phyloP scores from a whole-genome alignment of 108 stramenopile species.

The Cyclotella distinguenda region DNA sequence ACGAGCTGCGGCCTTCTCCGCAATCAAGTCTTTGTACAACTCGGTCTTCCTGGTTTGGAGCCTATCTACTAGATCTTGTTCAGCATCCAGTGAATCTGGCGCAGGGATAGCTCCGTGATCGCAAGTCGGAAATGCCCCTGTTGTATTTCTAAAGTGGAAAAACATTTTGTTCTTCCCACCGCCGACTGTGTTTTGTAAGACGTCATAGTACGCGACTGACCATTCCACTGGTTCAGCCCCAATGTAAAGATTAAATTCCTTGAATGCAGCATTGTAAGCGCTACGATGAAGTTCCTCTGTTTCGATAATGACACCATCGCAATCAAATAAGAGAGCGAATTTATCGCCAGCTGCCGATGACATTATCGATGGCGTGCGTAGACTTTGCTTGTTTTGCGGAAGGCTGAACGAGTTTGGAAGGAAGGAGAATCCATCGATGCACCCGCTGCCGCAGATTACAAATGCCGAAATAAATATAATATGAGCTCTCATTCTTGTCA shows the following conservation, averaged over 20 bases:
- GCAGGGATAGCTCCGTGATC: slow-evolving; percentile 45
- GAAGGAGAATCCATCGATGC: background rate
- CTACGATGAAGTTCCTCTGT: slow-evolving; percentile 91
- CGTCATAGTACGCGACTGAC: slow-evolving; percentile 80
- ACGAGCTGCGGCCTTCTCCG: slow-evolving; percentile 67
- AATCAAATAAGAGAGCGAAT: slow-evolving; percentile 86
- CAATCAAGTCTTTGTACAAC: slow-evolving; percentile 75
- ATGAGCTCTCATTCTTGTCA: too few species aligned
- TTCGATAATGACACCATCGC: slow-evolving; percentile 92
- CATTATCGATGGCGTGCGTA: background rate
- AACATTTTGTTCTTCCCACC: slow-evolving; percentile 92
- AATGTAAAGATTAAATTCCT: slow-evolving; percentile 59
- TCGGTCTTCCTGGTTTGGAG: slow-evolving; percentile 86
- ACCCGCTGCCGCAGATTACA: too few species aligned
- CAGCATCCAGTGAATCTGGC: slow-evolving; percentile 59
- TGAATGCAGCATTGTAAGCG: slow-evolving; percentile 88
- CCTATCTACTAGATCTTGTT: slow-evolving; percentile 70
- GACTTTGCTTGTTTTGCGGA: background rate
- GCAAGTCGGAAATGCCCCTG: slow-evolving; percentile 54
- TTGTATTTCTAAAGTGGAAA: slow-evolving; percentile 75
- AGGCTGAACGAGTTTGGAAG: background rate
- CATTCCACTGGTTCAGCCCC: slow-evolving; percentile 76
- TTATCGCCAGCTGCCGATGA: slow-evolving; percentile 10
- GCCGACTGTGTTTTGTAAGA: slow-evolving; percentile 89
- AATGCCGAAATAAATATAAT: too few species aligned